Base-by-base conservation (phyloP, 257 asterid genomes). In the Petunia secreta region DNA sequence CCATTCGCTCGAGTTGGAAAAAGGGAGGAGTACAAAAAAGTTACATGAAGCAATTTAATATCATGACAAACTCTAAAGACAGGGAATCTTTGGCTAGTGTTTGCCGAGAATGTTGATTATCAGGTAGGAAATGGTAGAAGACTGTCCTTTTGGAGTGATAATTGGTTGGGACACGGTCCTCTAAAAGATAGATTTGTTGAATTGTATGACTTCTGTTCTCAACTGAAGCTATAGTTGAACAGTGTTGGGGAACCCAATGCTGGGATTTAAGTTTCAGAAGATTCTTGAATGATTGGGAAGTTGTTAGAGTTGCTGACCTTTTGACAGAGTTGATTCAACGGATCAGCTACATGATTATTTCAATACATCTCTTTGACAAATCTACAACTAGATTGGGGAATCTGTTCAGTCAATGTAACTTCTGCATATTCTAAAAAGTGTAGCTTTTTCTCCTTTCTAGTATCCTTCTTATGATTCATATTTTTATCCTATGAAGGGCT, bases 41-140 rank as follows among this genome's bases (percentile, higher is more conserved):
- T 71, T 71, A 48, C 16, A 71, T 48, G 59, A 71, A 71, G 77
- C 44, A 48, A 39, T 71, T 71, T 48, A 68, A 25, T 48, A 11
- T 71, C 10, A 25, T 46, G 5, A 69, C 25, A 52, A 69, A 9
- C 25, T 46, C 57, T 25, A 69, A 46, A 25, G 43, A 25, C 43
- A 44, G 25, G 25, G 25, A 25, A 25, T 25, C 25, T 25, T 25
- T 25, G 25, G 25, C 25, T 25, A 25, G 25, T 25, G 25, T 25
- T 25, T 25, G 25, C 25, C 25, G 25, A 25, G 25, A 25, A 25
- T 25, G 25, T 25, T 25, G 25, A 25, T 25, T 25, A 25, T 25
- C 25, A 25, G 25, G 25, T 25, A 25, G 25, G 25, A 25, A 25
- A 25, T 25, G 25, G 25, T 25, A 25, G 25, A 25, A 25, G 25